Evolutionary conservation across 768 basidiomycete species (phyloP).

Genomic region (Lentinula sp.): DNA sequence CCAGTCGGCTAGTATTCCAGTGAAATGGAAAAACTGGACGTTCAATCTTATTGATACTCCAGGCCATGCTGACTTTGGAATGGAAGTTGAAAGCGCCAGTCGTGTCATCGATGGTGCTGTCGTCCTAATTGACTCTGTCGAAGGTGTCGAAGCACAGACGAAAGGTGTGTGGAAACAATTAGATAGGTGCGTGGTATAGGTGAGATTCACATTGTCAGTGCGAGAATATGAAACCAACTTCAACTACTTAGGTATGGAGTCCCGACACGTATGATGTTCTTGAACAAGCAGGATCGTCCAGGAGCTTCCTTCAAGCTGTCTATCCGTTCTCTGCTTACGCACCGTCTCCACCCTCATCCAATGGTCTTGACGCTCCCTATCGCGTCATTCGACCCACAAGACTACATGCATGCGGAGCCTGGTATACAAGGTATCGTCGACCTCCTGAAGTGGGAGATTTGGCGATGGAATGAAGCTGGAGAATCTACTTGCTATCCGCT

Average conservation of each 20-base stretch:
- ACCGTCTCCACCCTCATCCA: constrained; percentile 73
- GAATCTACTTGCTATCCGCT: constrained; percentile 37
- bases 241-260: constrained; percentile 62
- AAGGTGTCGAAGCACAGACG: constrained; percentile 89
- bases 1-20: constrained; percentile 87
- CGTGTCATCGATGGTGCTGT: constrained; percentile 87
- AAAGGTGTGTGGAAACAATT: constrained; percentile 85
- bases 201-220: constrained; percentile 16
- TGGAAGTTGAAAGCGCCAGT: constrained; percentile 93
- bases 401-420: constrained; percentile 71
- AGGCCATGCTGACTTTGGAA: constrained; percentile 93
- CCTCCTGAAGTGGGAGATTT: constrained; percentile 78
- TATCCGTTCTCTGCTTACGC: constrained; percentile 62
- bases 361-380: constrained; percentile 67
- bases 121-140: constrained; percentile 84
- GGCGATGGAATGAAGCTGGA: constrained; percentile 64
- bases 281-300: constrained; percentile 86
- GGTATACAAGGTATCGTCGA: constrained; percentile 84
- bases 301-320: constrained; percentile 77
- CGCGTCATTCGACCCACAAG: constrained; percentile 62
- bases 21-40: constrained; percentile 78
- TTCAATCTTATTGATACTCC: constrained; percentile 90
- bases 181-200: constrained; percentile 56
- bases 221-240: constrained; percentile 1
- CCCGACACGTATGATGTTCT: constrained; percentile 67